Conservation (phyloP, 345 rosid species). For the Anastatica hierochuntica region DNA sequence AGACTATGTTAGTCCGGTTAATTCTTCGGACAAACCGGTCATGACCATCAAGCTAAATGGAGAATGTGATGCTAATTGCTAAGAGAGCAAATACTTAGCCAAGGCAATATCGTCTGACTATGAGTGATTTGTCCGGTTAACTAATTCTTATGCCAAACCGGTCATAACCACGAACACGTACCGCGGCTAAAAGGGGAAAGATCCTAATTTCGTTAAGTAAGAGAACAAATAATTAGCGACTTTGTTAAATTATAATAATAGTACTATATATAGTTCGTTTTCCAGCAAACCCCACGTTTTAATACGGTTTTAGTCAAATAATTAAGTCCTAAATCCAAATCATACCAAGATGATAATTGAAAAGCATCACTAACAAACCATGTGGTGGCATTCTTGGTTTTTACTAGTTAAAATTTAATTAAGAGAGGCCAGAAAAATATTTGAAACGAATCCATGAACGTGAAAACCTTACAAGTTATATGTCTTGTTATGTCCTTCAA, state of each 20-base stretch:
- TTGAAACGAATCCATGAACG: conserved; percentile 25
- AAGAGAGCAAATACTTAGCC: too few relatives aligned
- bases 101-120: too few relatives aligned
- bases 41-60: too few relatives aligned
- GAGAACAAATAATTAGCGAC: too few relatives aligned
- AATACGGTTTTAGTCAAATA: conserved; percentile 17
- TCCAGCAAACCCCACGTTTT: conserved; percentile 33
- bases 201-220: too few relatives aligned
- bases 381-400: conserved; percentile 22
- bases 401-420: conserved; percentile 10
- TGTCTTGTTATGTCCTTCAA: conserved; percentile 18
- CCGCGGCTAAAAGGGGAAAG: too few relatives aligned
- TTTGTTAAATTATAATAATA: background rate
- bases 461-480: too few relatives aligned
- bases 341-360: conserved; percentile 26
- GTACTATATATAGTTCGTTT: conserved; percentile 12
- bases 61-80: too few relatives aligned
- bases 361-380: conserved; percentile 28
- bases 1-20: background rate
- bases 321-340: conserved; percentile 21
- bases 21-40: background rate
- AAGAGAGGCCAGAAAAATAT: conserved; percentile 9
- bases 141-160: too few relatives aligned
- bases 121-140: too few relatives aligned
- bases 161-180: too few relatives aligned